These are phyloP conservation scores for Trichophaea hybrida DNA, from an alignment of 2,329 filamentous ascomycete species.

Conservation along the genomic window DNA sequence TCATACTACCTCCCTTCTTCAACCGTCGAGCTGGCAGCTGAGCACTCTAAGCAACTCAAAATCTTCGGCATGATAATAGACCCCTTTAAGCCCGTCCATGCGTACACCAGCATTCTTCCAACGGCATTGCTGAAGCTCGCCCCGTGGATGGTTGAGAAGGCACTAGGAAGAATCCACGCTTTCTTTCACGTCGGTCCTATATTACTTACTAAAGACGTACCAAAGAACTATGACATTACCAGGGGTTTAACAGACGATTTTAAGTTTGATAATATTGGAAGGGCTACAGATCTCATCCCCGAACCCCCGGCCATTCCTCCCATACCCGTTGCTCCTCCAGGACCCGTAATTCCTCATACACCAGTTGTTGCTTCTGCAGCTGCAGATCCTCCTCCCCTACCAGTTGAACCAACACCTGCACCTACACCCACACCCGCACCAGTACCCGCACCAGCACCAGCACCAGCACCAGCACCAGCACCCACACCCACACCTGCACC, in stretches of 20 bases:
- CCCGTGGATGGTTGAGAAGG: conserved; percentile 31
- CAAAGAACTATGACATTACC: not conserved
- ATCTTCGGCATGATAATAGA: conserved; percentile 30
- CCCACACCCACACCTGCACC: too few relatives aligned
- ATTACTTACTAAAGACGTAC: conserved; percentile 24
- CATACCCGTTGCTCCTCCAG: not conserved
- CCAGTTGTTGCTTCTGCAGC: too few relatives aligned
- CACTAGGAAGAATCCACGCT: conserved; percentile 31
- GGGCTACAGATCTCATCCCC: too few relatives aligned
- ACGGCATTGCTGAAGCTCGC: conserved; percentile 27
- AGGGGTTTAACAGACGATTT: not conserved
- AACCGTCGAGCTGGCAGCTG: too few relatives aligned
- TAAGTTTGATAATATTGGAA: too few relatives aligned
- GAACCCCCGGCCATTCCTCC: too few relatives aligned
- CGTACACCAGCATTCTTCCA: conserved; percentile 30
- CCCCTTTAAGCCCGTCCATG: conserved; percentile 31
- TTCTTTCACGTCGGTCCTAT: conserved; percentile 33
- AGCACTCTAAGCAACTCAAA: not conserved
- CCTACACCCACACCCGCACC: conserved; percentile 28
- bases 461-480: conserved; percentile 27
- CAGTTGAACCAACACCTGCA: too few relatives aligned
- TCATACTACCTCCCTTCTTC: too few relatives aligned
- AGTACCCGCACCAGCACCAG: conserved; percentile 28
- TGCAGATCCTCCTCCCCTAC: too few relatives aligned
- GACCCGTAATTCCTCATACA: not conserved